These are phyloP conservation scores for Pyrus communis DNA, from an alignment of 306 rosid genomes.

Conservation along the genomic window DNA sequence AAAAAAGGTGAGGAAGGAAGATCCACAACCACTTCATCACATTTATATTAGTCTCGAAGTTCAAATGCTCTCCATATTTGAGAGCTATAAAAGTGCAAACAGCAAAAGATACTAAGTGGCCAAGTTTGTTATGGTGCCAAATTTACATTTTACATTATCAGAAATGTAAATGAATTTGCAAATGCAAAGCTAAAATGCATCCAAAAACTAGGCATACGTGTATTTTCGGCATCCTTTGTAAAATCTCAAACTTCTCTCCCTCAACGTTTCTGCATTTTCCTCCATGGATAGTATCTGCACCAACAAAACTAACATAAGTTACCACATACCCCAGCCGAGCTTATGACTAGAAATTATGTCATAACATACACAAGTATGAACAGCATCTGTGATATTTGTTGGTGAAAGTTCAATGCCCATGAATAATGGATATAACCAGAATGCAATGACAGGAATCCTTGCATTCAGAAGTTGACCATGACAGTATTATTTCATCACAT, in stretches of 20 bases:
- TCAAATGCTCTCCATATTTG: neutral
- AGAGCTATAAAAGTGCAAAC: neutral
- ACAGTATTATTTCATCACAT: neutral
- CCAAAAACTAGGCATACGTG: slow-evolving; percentile 57
- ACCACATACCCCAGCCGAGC: neutral
- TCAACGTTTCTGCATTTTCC: slow-evolving; percentile 91
- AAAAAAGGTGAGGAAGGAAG: neutral
- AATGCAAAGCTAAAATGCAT: neutral
- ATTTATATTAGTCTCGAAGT: neutral
- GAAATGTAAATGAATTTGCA: neutral
- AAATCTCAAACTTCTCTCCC: slow-evolving; percentile 90
- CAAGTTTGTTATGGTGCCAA: neutral
- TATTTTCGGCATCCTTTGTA: slow-evolving; percentile 98
- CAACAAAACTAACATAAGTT: slow-evolving; percentile 25
- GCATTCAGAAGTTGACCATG: neutral
- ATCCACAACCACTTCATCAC: neutral
- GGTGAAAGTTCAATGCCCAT: neutral
- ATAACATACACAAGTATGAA: neutral
- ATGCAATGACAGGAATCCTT: neutral
- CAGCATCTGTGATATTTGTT: neutral
- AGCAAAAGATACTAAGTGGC: neutral
- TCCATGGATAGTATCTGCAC: slow-evolving; percentile 93
- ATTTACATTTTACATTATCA: neutral
- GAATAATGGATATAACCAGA: neutral
- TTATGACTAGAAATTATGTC: neutral